Evolutionary conservation across 208 protist genomes (phyloP).

Genomic region (Tritrichomonas musculus): DNA sequence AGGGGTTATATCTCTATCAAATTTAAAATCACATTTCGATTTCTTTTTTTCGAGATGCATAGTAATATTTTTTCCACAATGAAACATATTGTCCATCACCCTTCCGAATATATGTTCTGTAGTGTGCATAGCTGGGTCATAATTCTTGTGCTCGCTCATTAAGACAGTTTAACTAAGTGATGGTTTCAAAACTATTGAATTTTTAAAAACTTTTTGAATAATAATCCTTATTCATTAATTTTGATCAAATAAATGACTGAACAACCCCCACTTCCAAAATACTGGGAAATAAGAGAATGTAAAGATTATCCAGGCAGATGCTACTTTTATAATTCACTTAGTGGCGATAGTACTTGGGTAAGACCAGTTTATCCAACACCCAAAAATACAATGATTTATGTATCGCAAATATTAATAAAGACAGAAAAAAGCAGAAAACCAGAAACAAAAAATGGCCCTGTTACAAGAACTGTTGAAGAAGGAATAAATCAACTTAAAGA

Average conservation of each 20-base stretch:
- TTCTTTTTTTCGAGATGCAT: conserved; percentile 26
- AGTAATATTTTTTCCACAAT: background rate
- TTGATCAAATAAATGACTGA: too few relatives aligned
- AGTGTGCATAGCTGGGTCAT: conserved; percentile 11
- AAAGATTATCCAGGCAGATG: background rate
- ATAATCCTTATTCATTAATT: too few relatives aligned
- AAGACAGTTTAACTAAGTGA: too few relatives aligned
- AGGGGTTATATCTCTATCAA: background rate
- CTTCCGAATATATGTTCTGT: background rate
- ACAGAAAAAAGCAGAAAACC: background rate
- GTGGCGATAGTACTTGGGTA: background rate
- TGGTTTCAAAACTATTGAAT: too few relatives aligned
- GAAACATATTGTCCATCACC: background rate
- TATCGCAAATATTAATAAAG: conserved; percentile 26
- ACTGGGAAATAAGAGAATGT: background rate
- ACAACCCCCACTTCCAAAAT: background rate
- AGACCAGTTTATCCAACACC: background rate
- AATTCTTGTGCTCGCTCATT: background rate
- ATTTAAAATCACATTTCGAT: conserved; percentile 20
- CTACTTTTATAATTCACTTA: background rate
- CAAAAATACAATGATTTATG: background rate
- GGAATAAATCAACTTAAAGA: background rate
- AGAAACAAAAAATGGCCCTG: background rate
- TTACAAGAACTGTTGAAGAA: background rate
- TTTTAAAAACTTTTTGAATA: too few relatives aligned